Conservation (phyloP, 805 yeast species). For the Ogataea kodamae region DNA sequence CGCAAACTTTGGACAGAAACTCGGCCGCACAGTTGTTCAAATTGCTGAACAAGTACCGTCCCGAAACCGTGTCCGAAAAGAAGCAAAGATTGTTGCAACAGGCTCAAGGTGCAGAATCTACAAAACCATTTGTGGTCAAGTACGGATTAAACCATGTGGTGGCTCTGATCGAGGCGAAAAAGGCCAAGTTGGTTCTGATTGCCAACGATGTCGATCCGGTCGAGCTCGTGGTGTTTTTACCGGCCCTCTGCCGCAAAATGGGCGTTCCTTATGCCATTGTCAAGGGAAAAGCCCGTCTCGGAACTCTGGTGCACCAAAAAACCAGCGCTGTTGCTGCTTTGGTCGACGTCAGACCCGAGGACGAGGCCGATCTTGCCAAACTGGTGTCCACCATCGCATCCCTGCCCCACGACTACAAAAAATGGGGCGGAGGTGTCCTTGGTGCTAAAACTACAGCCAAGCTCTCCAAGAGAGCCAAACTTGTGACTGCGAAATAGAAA, state of each 20-base stretch:
- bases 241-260: constrained; percentile 99
- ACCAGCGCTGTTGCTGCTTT: constrained; percentile 96
- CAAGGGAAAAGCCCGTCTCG: constrained; percentile 98
- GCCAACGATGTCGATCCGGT: constrained; percentile 99
- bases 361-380: constrained; percentile 91
- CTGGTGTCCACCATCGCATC: constrained; percentile 90
- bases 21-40: constrained; percentile 96
- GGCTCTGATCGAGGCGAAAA: constrained; percentile 95
- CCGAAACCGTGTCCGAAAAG: constrained; percentile 96
- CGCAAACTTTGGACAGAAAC: constrained; percentile 95
- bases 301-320: constrained; percentile 96
- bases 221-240: constrained; percentile 94
- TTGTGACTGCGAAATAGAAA: constrained; percentile 13
- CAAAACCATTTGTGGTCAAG: constrained; percentile 95
- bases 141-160: constrained; percentile 99
- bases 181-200: constrained; percentile 93
- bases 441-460: constrained; percentile 92
- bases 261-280: constrained; percentile 99
- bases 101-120: constrained; percentile 95
- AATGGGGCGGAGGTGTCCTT: constrained; percentile 99
- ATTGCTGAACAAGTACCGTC: constrained; percentile 98
- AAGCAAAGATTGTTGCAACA: constrained; percentile 98
- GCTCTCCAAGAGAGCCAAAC: constrained; percentile 66
- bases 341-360: constrained; percentile 92
- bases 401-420: constrained; percentile 93